These are phyloP conservation scores for Ulvella scutata DNA, from an alignment of 139 green algal genomes.

Conservation along the genomic window DNA sequence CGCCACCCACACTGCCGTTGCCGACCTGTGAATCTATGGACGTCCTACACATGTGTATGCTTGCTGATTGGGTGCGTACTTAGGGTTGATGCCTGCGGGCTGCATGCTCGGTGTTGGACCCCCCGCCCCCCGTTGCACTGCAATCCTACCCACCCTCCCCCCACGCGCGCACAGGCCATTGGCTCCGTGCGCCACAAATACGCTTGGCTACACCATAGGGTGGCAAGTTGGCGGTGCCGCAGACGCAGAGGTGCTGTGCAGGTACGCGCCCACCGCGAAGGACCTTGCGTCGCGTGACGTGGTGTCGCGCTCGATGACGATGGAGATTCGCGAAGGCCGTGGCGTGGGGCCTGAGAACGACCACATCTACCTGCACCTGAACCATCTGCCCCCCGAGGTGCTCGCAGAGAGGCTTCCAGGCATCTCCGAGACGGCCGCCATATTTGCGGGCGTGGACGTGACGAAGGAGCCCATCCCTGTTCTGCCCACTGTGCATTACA, in stretches of 20 bases:
- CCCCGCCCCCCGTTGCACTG: not conserved
- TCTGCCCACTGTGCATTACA: conserved; percentile 98
- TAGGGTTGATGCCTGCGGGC: no score
- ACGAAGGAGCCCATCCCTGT: conserved; percentile 95
- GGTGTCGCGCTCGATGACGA: conserved; percentile 83
- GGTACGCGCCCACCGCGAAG: conserved; percentile 92
- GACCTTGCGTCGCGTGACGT: conserved; percentile 96
- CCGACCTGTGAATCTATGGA: no score
- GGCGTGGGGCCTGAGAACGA: conserved; percentile 67
- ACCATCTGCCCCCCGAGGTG: conserved; percentile 93
- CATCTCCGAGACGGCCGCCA: conserved; percentile 95
- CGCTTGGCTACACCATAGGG: no score
- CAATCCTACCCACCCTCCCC: not conserved
- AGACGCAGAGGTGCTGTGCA: conserved; percentile 14
- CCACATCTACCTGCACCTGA: conserved; percentile 98
- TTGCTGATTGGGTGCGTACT: not conserved
- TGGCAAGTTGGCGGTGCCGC: no score
- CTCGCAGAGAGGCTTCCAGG: conserved; percentile 91
- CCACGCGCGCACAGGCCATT: not conserved
- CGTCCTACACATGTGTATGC: no score
- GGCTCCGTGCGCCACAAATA: not conserved
- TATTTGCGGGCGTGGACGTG: conserved; percentile 95
- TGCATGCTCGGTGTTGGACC: no score
- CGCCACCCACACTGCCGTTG: no score
- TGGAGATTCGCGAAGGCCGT: conserved; percentile 85